A percentile compares a stretch with the other conserved stretches of the same genome.
Conservation (phyloP, 169 alveolate genomes). For the Babesia caballi region DNA sequence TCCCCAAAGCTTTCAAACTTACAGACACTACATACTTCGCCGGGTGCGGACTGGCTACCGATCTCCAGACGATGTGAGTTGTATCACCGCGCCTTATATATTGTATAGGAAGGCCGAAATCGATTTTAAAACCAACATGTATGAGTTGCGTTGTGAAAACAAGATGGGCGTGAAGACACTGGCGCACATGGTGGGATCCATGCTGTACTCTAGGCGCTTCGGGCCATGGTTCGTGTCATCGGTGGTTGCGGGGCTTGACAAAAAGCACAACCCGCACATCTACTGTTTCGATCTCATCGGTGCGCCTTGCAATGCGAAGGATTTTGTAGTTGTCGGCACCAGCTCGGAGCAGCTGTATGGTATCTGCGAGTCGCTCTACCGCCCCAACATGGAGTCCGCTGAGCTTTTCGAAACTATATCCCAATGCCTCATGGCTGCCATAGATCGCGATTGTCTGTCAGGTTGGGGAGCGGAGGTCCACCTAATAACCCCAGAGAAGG, state of each 20-base stretch:
- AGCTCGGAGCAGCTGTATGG: conserved; percentile 94
- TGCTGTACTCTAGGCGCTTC: conserved; percentile 86
- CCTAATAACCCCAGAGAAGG: conserved; percentile 67
- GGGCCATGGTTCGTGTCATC: conserved; percentile 92
- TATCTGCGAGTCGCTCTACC: conserved; percentile 92
- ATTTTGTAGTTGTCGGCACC: conserved; percentile 94
- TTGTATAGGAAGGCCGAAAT: conserved; percentile 69
- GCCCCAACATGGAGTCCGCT: conserved; percentile 86
- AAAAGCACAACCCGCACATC: conserved; percentile 83
- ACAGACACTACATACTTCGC: conserved; percentile 86
- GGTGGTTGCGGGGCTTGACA: conserved; percentile 89
- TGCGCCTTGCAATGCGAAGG: conserved; percentile 79
- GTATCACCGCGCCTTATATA: neutral
- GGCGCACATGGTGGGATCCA: conserved; percentile 86
- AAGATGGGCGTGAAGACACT: conserved; percentile 87
- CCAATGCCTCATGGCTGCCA: conserved; percentile 91
- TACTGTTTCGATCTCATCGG: conserved; percentile 91
- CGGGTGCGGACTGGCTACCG: conserved; percentile 91
- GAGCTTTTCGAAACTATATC: conserved; percentile 91
- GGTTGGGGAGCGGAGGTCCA: conserved; percentile 97
- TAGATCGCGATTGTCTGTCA: conserved; percentile 93
- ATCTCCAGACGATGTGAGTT: conserved; percentile 85
- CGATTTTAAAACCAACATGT: conserved; percentile 86
- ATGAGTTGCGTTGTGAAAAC: conserved; percentile 83
- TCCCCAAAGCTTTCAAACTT: conserved; percentile 87